phyloP scores from a whole-genome alignment of 345 rosid genomes.

The Hibiscus syriacus region DNA sequence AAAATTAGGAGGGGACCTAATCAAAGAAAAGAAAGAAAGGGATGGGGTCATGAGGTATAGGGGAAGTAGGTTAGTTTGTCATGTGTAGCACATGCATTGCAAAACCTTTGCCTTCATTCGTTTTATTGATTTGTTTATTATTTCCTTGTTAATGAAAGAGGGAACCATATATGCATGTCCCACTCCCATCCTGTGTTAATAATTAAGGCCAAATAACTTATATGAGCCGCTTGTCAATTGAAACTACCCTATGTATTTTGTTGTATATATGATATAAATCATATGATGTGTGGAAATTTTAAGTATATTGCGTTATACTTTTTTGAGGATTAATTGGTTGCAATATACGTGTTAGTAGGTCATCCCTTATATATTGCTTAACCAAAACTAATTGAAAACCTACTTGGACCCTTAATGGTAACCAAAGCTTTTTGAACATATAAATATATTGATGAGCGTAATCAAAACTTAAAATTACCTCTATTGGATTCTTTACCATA shows the following conservation, averaged over 20 bases:
- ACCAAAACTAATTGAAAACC: too few relatives aligned
- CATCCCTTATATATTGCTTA: too few relatives aligned
- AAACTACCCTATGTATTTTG: not conserved
- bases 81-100: slow-evolving; percentile 2
- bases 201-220: not conserved
- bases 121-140: not conserved
- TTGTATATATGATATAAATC: too few relatives aligned
- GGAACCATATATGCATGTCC: not conserved
- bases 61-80: not conserved
- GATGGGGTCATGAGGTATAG: not conserved
- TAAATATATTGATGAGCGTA: not conserved
- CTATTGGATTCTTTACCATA: not conserved
- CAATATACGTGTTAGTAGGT: too few relatives aligned
- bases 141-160: not conserved
- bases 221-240: not conserved
- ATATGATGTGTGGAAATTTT: too few relatives aligned
- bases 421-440: too few relatives aligned
- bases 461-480: not conserved
- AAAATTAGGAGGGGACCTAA: not conserved
- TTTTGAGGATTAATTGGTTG: too few relatives aligned
- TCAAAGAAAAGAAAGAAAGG: not conserved
- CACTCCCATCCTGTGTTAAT: not conserved
- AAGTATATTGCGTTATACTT: too few relatives aligned
- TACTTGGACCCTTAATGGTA: too few relatives aligned
- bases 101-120: not conserved